Evolutionary conservation across 805 yeast species (phyloP), one percentile per base, ranked within the genome.

Genomic region (Candida rishiriensis): DNA sequence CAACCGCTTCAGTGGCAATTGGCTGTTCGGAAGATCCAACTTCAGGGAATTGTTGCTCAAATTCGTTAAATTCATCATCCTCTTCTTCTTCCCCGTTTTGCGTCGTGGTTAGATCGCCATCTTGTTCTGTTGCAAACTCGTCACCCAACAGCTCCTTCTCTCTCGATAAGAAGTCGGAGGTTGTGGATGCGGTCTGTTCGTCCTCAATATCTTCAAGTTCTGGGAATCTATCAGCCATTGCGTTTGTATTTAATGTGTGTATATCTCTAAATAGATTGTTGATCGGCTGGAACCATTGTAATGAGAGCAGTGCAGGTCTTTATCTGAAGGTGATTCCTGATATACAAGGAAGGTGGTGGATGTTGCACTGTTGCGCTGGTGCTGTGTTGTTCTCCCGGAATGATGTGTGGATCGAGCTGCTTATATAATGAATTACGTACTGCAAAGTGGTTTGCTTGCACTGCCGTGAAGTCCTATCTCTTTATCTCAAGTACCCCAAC

Each of bases 191-290:
- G 28, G 53, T 60, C 21, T 50, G 61, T 29, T 58, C 63, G 38
- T 60, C 64, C 30, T 53, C 59, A 32, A 65, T 66, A 37, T 77
- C 74, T 42, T 76, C 81, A 51, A 84, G 70, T 49, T 78, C 88
- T 39, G 95, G 93, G 63, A 79, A 85, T 65, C 83, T 83, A 50
- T 85, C 91, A 43, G 87, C 79, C 88, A 83, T 83, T 38, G 14
- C 53, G 43, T 8, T 28, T 15, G 13, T 10, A 1, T 36, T n/a
- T 12, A 28, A 7, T 6, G 29, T 38, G 21, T 15, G 14, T 38
- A 38, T 38, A 16, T 8, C 38, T 8, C 7, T 36, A 7, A 9
- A 36, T 11, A 16, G 10, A 17, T 29, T 29, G 32, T 29, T 29
- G 18, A n/a, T 10, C 9, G 21, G 9, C 11, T 36, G 10, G 21